These are phyloP conservation scores for Tulasnella sp. DNA, from an alignment of 768 basidiomycete species.

Conservation along the genomic window DNA sequence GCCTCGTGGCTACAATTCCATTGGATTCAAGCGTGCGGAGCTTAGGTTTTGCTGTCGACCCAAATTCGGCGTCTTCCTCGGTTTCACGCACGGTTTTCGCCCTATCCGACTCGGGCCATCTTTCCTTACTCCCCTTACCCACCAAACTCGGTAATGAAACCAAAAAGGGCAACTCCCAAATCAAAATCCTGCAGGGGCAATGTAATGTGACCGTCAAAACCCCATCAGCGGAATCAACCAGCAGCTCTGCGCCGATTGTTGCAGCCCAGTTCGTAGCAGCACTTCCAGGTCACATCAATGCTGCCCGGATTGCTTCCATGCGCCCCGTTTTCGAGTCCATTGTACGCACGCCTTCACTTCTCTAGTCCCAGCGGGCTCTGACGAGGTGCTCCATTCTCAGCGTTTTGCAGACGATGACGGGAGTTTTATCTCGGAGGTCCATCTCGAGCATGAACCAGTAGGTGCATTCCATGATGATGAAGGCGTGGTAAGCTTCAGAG, in stretches of 20 bases:
- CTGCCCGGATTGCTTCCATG: constrained; percentile 54
- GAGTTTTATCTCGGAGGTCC: constrained; percentile 51
- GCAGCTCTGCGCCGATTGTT: constrained; percentile 43
- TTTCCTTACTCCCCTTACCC: constrained; percentile 48
- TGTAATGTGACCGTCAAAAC: constrained; percentile 45
- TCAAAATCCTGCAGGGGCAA: constrained; percentile 52
- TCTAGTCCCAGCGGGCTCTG: background rate
- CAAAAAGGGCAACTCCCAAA: constrained; percentile 42
- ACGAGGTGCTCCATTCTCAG: constrained; percentile 38
- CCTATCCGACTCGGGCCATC: constrained; percentile 57
- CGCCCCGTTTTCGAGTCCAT: constrained; percentile 58
- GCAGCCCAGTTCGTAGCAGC: constrained; percentile 48
- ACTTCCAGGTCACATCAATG: constrained; percentile 46
- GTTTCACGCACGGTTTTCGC: constrained; percentile 48
- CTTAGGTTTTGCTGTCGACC: constrained; percentile 31
- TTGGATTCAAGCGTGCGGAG: constrained; percentile 61
- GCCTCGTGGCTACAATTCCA: constrained; percentile 56
- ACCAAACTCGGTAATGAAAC: constrained; percentile 40
- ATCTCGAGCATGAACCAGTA: constrained; percentile 6
- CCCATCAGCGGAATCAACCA: constrained; percentile 34
- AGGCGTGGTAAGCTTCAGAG: background rate
- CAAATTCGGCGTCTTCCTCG: constrained; percentile 27
- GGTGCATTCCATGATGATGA: background rate
- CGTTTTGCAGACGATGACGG: constrained; percentile 54
- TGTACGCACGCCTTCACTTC: constrained; percentile 44